A percentile compares a stretch with the other conserved stretches of the same genome.
Evolutionary conservation across 2,329 filamentous ascomycete species (phyloP).

Genomic region (Alternaria incomplexa): DNA sequence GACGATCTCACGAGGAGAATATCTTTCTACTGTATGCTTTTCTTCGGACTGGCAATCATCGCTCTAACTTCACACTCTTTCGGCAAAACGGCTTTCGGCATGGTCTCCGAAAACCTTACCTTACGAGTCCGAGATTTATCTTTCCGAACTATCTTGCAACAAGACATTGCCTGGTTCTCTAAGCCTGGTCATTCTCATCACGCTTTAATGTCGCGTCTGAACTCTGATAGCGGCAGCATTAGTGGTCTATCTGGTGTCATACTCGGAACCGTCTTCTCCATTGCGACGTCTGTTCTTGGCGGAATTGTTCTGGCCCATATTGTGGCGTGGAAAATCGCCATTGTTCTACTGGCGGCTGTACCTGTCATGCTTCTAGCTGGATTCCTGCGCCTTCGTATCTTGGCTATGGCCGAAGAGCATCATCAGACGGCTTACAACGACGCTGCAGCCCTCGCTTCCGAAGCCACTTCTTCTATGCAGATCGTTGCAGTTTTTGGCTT

Average conservation of each 20-base stretch:
- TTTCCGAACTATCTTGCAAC: conserved; percentile 60
- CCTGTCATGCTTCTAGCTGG: conserved; percentile 57
- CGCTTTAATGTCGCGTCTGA: conserved; percentile 54
- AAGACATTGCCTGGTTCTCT: conserved; percentile 62
- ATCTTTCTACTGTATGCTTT: conserved; percentile 56
- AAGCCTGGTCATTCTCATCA: conserved; percentile 52
- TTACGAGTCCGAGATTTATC: conserved; percentile 53
- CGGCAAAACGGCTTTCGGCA: conserved; percentile 56
- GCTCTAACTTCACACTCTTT: conserved; percentile 54
- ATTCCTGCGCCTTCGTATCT: conserved; percentile 54
- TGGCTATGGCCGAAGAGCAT: conserved; percentile 65
- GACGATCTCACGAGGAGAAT: conserved; percentile 35
- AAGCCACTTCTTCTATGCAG: conserved; percentile 70
- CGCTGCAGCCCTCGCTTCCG: conserved; percentile 69
- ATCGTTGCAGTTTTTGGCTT: conserved; percentile 59
- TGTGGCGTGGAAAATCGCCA: conserved; percentile 59
- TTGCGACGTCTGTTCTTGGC: conserved; percentile 54
- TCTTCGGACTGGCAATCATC: conserved; percentile 61
- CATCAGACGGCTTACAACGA: conserved; percentile 69
- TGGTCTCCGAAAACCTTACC: conserved; percentile 55
- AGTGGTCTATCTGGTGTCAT: conserved; percentile 58
- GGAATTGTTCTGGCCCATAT: conserved; percentile 56
- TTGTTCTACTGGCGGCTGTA: conserved; percentile 57
- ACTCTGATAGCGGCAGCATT: conserved; percentile 57
- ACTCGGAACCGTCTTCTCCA: conserved; percentile 58